These are phyloP conservation scores for Pouteria campechiana DNA, from an alignment of 179 eudicot species.

Conservation along the genomic window DNA sequence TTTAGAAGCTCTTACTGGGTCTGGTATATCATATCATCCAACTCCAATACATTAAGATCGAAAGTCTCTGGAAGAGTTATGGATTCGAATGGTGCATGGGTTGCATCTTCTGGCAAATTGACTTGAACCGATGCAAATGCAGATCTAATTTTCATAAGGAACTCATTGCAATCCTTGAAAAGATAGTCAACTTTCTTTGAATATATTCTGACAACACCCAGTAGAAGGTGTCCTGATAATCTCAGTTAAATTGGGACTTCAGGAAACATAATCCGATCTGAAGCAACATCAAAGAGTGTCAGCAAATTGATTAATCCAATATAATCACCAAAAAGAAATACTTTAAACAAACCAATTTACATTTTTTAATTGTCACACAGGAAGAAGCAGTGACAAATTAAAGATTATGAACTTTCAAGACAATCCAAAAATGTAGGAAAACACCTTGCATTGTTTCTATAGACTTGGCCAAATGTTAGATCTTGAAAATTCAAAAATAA, in stretches of 20 bases:
- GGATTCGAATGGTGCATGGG: conserved; percentile 58
- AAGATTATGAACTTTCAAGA: neutral
- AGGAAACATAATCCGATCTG: conserved; percentile 73
- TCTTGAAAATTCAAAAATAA: too few species aligned
- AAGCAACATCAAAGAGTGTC: neutral
- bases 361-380: too few species aligned
- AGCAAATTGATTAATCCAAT: neutral
- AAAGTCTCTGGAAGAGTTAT: conserved; percentile 78
- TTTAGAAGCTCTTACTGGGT: conserved; percentile 40
- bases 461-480: too few species aligned
- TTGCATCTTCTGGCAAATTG: conserved; percentile 70
- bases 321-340: neutral
- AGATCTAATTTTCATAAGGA: conserved; percentile 34
- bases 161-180: conserved; percentile 51
- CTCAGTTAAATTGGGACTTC: conserved; percentile 90
- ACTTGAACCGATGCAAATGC: conserved; percentile 40
- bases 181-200: conserved; percentile 76
- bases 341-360: neutral
- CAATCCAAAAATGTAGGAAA: neutral
- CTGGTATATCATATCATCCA: conserved; percentile 19
- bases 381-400: neutral
- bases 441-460: too few species aligned
- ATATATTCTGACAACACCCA: conserved; percentile 67
- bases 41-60: conserved; percentile 52
- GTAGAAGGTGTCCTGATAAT: conserved; percentile 78